phyloP scores from a whole-genome alignment of 2,329 filamentous ascomycete genomes.

The Aspergillus novofumigatus region DNA sequence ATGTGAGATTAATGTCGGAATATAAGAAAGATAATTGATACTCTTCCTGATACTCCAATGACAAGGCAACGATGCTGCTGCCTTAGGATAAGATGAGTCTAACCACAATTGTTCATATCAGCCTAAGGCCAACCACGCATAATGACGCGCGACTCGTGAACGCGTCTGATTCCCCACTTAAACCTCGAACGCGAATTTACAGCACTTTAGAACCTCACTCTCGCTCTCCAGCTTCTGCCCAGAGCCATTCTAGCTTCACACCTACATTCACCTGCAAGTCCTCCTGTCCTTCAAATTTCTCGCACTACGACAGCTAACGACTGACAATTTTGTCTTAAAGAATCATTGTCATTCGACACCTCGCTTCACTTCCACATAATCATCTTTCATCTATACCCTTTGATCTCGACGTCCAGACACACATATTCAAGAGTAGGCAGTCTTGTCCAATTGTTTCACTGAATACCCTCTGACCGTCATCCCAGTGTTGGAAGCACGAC shows the following conservation, averaged over 20 bases:
- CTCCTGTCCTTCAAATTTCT: background rate
- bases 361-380: background rate
- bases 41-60: too few relatives aligned
- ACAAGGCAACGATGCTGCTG: conserved; percentile 8
- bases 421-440: conserved; percentile 29
- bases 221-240: conserved; percentile 1
- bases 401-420: conserved; percentile 2
- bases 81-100: conserved; percentile 16
- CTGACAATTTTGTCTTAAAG: background rate
- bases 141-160: conserved; percentile 24
- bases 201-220: conserved; percentile 7
- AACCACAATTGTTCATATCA: conserved; percentile 29
- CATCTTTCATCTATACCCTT: background rate
- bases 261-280: conserved; percentile 4
- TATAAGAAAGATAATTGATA: too few relatives aligned
- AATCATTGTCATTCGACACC: background rate
- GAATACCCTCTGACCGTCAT: conserved; percentile 8
- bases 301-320: background rate
- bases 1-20: background rate
- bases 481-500: conserved; percentile 89
- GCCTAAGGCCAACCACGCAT: conserved; percentile 15
- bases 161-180: conserved; percentile 25
- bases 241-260: background rate
- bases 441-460: background rate
- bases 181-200: conserved; percentile 24